Evolutionary conservation across 164 flowering plant genomes (phyloP).

Genomic region (Dillenia suffruticosa): DNA sequence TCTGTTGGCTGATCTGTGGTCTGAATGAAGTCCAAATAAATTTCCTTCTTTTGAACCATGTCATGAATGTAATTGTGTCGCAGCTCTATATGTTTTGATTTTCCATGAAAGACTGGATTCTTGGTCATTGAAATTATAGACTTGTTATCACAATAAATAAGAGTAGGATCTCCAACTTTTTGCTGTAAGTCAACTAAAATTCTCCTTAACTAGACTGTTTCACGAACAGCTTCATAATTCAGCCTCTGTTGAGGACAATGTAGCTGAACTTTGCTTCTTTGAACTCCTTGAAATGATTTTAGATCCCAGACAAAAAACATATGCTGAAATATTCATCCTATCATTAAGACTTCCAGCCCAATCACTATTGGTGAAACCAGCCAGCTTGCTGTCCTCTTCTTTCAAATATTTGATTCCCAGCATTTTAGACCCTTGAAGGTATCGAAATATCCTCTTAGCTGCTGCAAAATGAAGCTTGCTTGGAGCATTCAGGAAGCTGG

Average conservation of each 20-base stretch:
- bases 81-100: neutral
- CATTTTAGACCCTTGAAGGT: neutral
- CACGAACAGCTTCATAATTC: neutral
- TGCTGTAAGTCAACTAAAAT: neutral
- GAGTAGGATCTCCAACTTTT: neutral
- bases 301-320: neutral
- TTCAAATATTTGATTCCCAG: neutral
- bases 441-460: neutral
- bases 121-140: conserved; percentile 2
- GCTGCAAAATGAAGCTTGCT: neutral
- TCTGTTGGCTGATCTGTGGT: too few species aligned
- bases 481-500: conserved; percentile 10
- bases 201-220: neutral
- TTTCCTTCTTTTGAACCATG: too few species aligned
- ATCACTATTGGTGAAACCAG: neutral
- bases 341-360: neutral
- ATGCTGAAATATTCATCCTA: neutral
- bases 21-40: too few species aligned
- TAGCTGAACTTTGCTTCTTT: neutral
- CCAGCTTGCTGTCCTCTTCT: neutral
- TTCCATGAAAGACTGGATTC: neutral
- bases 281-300: neutral
- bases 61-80: neutral
- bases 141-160: neutral
- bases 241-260: neutral